Evolutionary conservation across 495 filamentous ascomycete genomes (phyloP), one percentile per base, ranked within the genome.

Genomic region (Neurospora terricola): DNA sequence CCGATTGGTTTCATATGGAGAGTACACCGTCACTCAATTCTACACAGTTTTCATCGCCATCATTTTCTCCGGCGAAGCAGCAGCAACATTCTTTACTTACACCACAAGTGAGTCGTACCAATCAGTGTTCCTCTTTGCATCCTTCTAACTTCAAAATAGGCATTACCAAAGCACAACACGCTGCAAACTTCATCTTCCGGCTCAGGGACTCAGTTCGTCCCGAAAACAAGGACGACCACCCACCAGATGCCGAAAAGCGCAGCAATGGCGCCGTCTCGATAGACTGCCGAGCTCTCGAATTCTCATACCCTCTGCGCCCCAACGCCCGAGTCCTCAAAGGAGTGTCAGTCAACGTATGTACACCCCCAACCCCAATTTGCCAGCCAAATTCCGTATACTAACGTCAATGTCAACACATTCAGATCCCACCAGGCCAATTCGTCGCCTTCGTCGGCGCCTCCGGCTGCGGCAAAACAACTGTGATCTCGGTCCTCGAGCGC

Each of bases 361-460:
- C 8, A 45, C 8, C 18, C 42, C 18, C 38, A 5, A 40, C 2
- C 18, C 42, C 6, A 3, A 43, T 21, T 9, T 0, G 2, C 4
- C 18, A 0, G 9, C 18, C 18, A 1, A 45, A 45, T n/a, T 45
- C 18, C 7, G 18, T 21, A 18, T 45, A 45, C 8, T 45, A 45
- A 45, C 42, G 18, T 45, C 0, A 45, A 2, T 45, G 3, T 4
- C 42, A 45, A 45, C 42, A 9, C 18, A n/a, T 4, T n/a, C 4
- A 45, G 42, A 34, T 62, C 23, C 54, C 54, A 1, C 54, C 54
- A 30, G 91, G 92, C 4, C 93, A 40, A 82, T 95, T 48, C 85
- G 92, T 68, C 86, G 93, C 54, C 84, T 91, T 79, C 89, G 93
- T 69, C 88, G 90, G 81, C 71, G 84, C 74, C 8, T 84, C 69